Conservation (phyloP, 352 stramenopile genomes). For the Globisporangium paddicum region DNA sequence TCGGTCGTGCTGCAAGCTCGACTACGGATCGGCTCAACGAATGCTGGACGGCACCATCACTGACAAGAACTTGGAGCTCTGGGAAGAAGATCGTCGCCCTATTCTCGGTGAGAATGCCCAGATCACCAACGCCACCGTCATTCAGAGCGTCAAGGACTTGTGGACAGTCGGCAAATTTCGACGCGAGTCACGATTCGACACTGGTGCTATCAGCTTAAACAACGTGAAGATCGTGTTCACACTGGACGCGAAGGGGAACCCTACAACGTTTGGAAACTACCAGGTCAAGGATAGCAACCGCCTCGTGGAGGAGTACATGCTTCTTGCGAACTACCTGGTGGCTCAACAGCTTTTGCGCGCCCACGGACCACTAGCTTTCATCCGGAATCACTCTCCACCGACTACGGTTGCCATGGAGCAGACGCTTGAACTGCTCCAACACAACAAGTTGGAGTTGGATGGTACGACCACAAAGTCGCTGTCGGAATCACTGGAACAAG, state of each 20-base stretch:
- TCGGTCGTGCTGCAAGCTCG: slow-evolving; percentile 94
- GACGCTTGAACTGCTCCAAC: slow-evolving; percentile 34
- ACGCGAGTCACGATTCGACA: slow-evolving; percentile 84
- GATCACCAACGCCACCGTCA: slow-evolving; percentile 54
- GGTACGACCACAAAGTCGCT: slow-evolving; percentile 75
- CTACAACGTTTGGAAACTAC: slow-evolving; percentile 85
- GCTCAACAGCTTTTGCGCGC: slow-evolving; percentile 93
- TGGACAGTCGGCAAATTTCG: slow-evolving; percentile 63
- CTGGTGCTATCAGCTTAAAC: slow-evolving; percentile 91
- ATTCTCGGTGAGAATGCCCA: slow-evolving; percentile 32
- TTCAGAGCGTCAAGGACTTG: slow-evolving; percentile 63
- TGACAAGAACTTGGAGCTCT: slow-evolving; percentile 63
- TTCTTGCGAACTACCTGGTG: slow-evolving; percentile 98
- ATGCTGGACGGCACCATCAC: slow-evolving; percentile 93
- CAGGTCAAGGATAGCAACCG: slow-evolving; percentile 94
- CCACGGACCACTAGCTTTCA: slow-evolving; percentile 79
- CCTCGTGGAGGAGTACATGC: slow-evolving; percentile 98
- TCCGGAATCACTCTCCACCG: slow-evolving; percentile 87
- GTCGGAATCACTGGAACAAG: slow-evolving; percentile 76
- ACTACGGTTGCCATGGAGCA: slow-evolving; percentile 43
- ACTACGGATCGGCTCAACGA: slow-evolving; percentile 95
- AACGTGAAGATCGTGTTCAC: slow-evolving; percentile 93
- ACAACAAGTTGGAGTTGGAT: slow-evolving; percentile 77
- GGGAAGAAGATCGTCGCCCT: slow-evolving; percentile 47
- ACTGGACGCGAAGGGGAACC: slow-evolving; percentile 90